These are phyloP conservation scores for Naganishia sp. DNA, from an alignment of 1,284 basidiomycete species.

Conservation along the genomic window DNA sequence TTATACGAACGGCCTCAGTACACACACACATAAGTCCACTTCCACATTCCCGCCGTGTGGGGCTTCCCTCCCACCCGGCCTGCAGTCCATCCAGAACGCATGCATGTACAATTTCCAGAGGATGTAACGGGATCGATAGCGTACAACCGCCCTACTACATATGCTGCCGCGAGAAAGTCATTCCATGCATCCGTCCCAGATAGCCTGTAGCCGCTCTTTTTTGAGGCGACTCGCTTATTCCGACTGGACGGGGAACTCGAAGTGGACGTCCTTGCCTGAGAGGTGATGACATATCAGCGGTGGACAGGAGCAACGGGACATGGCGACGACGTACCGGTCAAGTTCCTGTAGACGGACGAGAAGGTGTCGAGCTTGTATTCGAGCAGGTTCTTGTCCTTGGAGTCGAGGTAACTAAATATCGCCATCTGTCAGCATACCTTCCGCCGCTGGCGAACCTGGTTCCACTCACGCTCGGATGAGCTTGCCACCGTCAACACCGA, in stretches of 20 bases:
- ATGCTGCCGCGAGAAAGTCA: conserved; percentile 18
- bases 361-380: conserved; percentile 84
- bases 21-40: no score
- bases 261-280: conserved; percentile 53
- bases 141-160: conserved; percentile 31
- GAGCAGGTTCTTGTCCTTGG: conserved; percentile 96
- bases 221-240: conserved; percentile 24
- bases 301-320: background rate
- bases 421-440: conserved; percentile 4
- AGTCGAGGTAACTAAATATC: conserved; percentile 80
- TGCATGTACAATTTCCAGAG: conserved; percentile 15
- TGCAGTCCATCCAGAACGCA: conserved; percentile 1
- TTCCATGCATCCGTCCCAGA: conserved; percentile 15
- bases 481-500: conserved; percentile 86
- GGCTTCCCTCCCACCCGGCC: background rate
- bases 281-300: background rate
- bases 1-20: no score
- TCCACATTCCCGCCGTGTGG: no score
- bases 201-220: background rate
- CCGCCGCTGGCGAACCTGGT: background rate
- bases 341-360: conserved; percentile 54
- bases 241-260: conserved; percentile 44
- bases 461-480: conserved; percentile 85
- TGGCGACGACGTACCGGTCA: conserved; percentile 38
- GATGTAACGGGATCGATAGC: conserved; percentile 23